These are phyloP conservation scores for Strobilomyces confusus DNA, from an alignment of 768 basidiomycete genomes.

Conservation along the genomic window DNA sequence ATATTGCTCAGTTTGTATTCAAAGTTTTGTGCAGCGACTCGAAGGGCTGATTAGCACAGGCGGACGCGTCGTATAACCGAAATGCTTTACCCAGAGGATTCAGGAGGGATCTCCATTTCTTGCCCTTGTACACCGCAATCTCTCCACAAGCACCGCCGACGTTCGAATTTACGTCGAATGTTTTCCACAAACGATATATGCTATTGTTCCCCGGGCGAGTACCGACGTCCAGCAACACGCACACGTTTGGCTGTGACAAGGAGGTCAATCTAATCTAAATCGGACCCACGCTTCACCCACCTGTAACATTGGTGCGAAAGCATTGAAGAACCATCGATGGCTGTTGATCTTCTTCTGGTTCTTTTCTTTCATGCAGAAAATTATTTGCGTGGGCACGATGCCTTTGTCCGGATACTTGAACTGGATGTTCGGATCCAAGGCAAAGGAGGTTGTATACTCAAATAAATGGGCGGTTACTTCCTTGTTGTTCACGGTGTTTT, in stretches of 20 bases:
- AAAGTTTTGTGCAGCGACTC: constrained; percentile 93
- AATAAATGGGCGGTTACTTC: constrained; percentile 75
- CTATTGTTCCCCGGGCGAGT: constrained; percentile 86
- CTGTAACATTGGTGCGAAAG: constrained; percentile 78
- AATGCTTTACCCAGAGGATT: constrained; percentile 74
- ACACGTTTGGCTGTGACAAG: constrained; percentile 71
- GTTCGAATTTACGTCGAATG: constrained; percentile 86
- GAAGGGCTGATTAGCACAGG: not conserved
- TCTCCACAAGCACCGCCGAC: constrained; percentile 98
- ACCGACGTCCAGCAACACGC: constrained; percentile 90
- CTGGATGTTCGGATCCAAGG: constrained; percentile 71
- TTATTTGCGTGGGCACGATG: constrained; percentile 90
- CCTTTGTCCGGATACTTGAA: constrained; percentile 91
- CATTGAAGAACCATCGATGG: constrained; percentile 97
- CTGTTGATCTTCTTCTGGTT: constrained; percentile 98
- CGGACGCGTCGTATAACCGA: not conserved
- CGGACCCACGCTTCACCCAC: constrained; percentile 35
- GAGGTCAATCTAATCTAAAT: not conserved
- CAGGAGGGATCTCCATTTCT: constrained; percentile 72
- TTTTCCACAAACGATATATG: constrained; percentile 94
- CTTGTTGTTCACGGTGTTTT: constrained; percentile 65
- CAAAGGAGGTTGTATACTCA: constrained; percentile 84
- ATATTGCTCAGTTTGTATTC: constrained; percentile 93
- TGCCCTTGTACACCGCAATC: constrained; percentile 89
- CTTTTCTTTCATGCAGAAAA: constrained; percentile 88